These are phyloP conservation scores for Fusarium pseudocircinatum DNA, from an alignment of 2,329 filamentous ascomycete genomes.

Conservation along the genomic window DNA sequence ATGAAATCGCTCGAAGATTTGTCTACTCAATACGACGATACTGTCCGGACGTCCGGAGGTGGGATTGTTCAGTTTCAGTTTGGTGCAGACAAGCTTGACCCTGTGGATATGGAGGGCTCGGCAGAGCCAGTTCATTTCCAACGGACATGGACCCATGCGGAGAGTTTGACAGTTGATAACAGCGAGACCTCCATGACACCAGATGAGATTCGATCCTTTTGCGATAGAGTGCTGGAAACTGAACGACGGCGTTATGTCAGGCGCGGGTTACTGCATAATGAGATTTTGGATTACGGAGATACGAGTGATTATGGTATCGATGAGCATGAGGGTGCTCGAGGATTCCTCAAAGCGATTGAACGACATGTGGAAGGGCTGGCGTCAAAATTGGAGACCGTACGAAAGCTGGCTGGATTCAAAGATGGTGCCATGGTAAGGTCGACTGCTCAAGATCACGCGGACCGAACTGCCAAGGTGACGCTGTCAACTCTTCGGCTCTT, in stretches of 20 bases:
- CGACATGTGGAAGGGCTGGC: slow-evolving; percentile 74
- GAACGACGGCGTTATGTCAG: slow-evolving; percentile 52
- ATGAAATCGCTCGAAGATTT: slow-evolving; percentile 99
- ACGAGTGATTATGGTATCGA: slow-evolving; percentile 74
- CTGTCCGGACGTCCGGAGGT: slow-evolving; percentile 88
- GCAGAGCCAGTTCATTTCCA: slow-evolving; percentile 93
- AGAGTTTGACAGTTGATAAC: slow-evolving; percentile 82
- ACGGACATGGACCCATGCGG: slow-evolving; percentile 85
- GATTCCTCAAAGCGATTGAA: slow-evolving; percentile 82
- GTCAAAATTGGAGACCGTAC: slow-evolving; percentile 66
- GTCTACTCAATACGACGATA: slow-evolving; percentile 92
- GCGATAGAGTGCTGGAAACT: slow-evolving; percentile 73
- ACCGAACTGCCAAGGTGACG: slow-evolving; percentile 87
- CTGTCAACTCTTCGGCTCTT: slow-evolving; percentile 77
- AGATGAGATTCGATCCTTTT: slow-evolving; percentile 75
- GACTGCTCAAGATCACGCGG: slow-evolving; percentile 61
- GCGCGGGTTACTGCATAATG: slow-evolving; percentile 37
- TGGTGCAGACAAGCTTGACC: slow-evolving; percentile 93
- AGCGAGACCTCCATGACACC: slow-evolving; percentile 77
- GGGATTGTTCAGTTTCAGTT: slow-evolving; percentile 97
- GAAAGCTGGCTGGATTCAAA: slow-evolving; percentile 56
- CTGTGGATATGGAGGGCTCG: slow-evolving; percentile 96
- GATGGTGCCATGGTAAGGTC: slow-evolving; percentile 34
- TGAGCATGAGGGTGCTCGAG: slow-evolving; percentile 82
- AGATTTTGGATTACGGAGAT: slow-evolving; percentile 74